phyloP scores from a whole-genome alignment of 2,329 filamentous ascomycete species.

The Phaeosphaeria sp. region DNA sequence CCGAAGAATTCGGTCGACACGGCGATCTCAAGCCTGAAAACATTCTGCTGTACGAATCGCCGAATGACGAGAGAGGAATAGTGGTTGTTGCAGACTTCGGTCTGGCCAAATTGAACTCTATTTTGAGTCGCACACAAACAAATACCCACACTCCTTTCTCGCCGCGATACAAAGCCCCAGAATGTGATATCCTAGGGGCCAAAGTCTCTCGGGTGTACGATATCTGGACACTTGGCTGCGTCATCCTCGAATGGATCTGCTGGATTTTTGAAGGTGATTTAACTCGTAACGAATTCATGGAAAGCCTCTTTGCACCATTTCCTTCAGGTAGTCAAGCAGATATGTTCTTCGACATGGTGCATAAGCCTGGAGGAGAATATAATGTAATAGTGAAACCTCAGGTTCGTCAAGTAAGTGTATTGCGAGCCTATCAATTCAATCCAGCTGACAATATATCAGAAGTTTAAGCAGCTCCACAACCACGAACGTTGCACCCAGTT shows the following conservation, averaged over 20 bases:
- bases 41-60: conserved; percentile 38
- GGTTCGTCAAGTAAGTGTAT: too few species aligned
- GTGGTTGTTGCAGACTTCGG: conserved; percentile 17
- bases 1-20: conserved; percentile 21
- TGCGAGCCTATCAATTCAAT: too few species aligned
- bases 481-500: conserved; percentile 15
- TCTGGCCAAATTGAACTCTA: conserved; percentile 6
- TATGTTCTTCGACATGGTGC: neutral
- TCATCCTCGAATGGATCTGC: conserved; percentile 21
- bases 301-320: conserved; percentile 1
- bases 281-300: neutral
- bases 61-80: conserved; percentile 3
- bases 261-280: conserved; percentile 17
- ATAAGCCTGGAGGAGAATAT: too few species aligned
- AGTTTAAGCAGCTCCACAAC: conserved; percentile 11
- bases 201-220: conserved; percentile 19
- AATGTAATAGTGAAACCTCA: too few species aligned
- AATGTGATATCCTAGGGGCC: conserved; percentile 20
- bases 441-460: conserved; percentile 4
- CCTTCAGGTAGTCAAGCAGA: conserved; percentile 1
- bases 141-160: neutral
- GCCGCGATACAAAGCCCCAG: conserved; percentile 16
- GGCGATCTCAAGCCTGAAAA: conserved; percentile 49
- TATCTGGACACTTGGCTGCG: conserved; percentile 28
- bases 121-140: conserved; percentile 7